Percentiles rank a stretch among this genome's conserved stretches.
Evolutionary conservation across 139 green algal species (phyloP).

Genomic region (Pleodorina starrii): DNA sequence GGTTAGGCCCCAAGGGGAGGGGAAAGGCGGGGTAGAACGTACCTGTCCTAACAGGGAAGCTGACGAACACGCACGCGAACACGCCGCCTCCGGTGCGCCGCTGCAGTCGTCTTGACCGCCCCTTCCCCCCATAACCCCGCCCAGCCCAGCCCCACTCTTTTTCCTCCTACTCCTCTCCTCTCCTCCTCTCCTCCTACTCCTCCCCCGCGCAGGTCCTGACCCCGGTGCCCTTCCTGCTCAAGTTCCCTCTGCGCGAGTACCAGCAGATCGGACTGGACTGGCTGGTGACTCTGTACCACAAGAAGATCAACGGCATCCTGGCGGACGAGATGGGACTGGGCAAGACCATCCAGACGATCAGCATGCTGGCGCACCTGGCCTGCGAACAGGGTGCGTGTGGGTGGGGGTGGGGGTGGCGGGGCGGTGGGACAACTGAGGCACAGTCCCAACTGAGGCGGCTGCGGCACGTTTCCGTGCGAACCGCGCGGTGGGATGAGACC

Average conservation of each 20-base stretch:
- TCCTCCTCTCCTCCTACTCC: not conserved
- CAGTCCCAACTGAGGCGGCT: too few relatives aligned
- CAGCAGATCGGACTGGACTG: constrained; percentile 98
- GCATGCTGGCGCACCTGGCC: constrained; percentile 93
- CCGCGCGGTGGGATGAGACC: too few relatives aligned
- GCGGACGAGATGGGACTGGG: constrained; percentile 95
- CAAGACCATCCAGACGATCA: constrained; percentile 98
- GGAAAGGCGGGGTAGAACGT: too few relatives aligned
- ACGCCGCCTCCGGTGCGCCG: not conserved
- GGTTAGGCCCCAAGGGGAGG: too few relatives aligned
- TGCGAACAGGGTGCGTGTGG: constrained; percentile 76
- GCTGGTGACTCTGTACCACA: constrained; percentile 95
- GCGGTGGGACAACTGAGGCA: too few relatives aligned
- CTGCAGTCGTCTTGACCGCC: not conserved
- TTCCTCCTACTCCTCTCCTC: not conserved
- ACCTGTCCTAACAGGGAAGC: too few relatives aligned
- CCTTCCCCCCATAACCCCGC: not conserved
- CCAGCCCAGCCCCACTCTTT: not conserved
- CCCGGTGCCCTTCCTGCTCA: constrained; percentile 93
- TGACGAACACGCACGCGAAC: not conserved
- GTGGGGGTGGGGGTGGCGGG: not conserved
- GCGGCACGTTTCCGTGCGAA: too few relatives aligned
- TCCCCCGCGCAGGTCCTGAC: constrained; percentile 30
- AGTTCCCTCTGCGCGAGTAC: constrained; percentile 93
- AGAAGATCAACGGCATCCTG: constrained; percentile 96